phyloP scores from a whole-genome alignment of 441 rosid species.

The Pelargonium australe region DNA sequence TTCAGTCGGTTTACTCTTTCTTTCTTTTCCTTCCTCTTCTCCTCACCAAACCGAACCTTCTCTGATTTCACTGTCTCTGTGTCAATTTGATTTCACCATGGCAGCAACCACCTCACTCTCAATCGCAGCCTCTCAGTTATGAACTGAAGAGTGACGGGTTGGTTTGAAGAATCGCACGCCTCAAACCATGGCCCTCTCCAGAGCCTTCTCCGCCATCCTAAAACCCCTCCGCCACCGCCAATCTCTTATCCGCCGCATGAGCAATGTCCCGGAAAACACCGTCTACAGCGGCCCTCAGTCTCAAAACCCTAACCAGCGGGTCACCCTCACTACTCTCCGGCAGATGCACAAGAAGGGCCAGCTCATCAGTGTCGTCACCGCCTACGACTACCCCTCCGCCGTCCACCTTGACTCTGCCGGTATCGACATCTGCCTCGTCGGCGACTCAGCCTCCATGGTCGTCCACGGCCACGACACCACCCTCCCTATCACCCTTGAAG shows the following conservation, averaged over 20 bases:
- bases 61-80: too few species aligned
- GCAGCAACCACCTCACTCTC: too few species aligned
- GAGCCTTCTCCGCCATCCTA: slow-evolving; percentile 2
- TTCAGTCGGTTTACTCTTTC: too few species aligned
- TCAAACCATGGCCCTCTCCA: neutral
- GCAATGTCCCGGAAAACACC: slow-evolving; percentile 64
- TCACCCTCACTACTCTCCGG: slow-evolving; percentile 50
- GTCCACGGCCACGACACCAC: slow-evolving; percentile 94
- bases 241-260: slow-evolving; percentile 41
- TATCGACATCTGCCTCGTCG: slow-evolving; percentile 74
- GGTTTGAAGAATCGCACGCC: too few species aligned
- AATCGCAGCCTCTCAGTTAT: too few species aligned
- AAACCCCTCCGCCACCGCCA: slow-evolving; percentile 4
- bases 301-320: slow-evolving; percentile 46
- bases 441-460: slow-evolving; percentile 94
- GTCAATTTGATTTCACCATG: too few species aligned
- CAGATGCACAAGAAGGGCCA: slow-evolving; percentile 65
- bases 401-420: slow-evolving; percentile 83
- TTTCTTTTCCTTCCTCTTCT: too few species aligned
- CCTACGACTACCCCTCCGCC: slow-evolving; percentile 85
- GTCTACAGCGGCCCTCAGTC: slow-evolving; percentile 74
- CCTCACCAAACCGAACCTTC: too few species aligned
- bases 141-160: too few species aligned
- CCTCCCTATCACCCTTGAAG: slow-evolving; percentile 76
- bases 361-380: slow-evolving; percentile 74